Evolutionary conservation across 2,329 filamentous ascomycete genomes (phyloP).

Genomic region (Aspergillus fumigatus): DNA sequence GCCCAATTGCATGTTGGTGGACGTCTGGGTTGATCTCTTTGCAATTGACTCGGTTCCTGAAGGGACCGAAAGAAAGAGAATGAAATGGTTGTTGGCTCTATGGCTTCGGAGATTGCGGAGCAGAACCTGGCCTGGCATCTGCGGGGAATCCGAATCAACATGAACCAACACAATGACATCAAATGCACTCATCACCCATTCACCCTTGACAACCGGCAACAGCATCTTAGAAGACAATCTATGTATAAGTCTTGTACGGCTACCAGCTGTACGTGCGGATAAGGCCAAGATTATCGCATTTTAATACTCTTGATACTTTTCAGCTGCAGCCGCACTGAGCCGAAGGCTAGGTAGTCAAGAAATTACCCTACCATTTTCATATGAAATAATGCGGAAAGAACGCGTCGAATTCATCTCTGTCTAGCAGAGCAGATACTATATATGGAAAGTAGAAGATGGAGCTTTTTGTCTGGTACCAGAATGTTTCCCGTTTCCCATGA

Average conservation of each 20-base stretch:
- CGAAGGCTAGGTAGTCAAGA: too few species aligned
- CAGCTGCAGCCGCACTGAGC: neutral
- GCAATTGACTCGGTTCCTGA: neutral
- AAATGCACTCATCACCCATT: neutral
- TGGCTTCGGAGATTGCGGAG: slow-evolving; percentile 6
- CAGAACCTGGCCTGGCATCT: neutral
- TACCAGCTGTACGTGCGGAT: neutral
- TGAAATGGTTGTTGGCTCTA: slow-evolving; percentile 2
- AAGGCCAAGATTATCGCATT: too few species aligned
- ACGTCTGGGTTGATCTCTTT: neutral
- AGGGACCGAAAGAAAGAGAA: neutral
- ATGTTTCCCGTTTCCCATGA: neutral
- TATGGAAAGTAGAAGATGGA: neutral
- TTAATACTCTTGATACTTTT: neutral
- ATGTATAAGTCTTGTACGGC: neutral
- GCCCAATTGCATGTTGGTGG: slow-evolving; percentile 30
- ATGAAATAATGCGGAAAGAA: neutral
- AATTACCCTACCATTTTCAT: neutral
- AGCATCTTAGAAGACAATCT: neutral
- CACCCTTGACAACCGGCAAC: neutral
- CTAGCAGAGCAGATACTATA: neutral
- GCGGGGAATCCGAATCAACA: neutral
- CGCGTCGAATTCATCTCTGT: neutral
- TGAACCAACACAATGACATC: neutral
- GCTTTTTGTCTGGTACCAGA: neutral